These are phyloP conservation scores for Solanum bulbocastanum DNA, from an alignment of 257 asterid genomes.

Conservation along the genomic window DNA sequence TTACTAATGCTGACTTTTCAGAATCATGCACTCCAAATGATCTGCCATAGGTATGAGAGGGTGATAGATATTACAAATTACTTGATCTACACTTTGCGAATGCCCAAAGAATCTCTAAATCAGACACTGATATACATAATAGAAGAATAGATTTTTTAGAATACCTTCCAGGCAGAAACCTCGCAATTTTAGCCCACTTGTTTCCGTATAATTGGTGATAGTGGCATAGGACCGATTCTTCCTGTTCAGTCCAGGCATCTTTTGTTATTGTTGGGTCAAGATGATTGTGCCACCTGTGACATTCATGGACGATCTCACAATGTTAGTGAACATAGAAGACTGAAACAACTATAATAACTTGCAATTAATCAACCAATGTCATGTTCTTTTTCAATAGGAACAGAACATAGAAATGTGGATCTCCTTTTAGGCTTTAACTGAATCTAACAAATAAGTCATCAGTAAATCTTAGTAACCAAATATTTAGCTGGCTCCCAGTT, in stretches of 20 bases:
- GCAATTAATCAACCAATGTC: background rate
- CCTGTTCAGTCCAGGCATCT: conserved; percentile 70
- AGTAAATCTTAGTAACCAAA: background rate
- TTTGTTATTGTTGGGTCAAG: conserved; percentile 63
- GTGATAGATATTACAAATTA: background rate
- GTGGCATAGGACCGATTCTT: conserved; percentile 37
- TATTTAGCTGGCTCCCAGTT: background rate
- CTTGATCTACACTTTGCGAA: background rate
- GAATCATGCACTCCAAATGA: background rate
- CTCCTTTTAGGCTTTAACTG: background rate
- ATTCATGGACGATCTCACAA: conserved; percentile 1
- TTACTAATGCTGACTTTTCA: background rate
- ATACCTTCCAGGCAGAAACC: conserved; percentile 70
- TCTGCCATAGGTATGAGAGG: background rate
- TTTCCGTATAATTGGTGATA: conserved; percentile 59
- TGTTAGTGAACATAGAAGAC: background rate
- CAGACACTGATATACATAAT: background rate
- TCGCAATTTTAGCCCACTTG: conserved; percentile 81
- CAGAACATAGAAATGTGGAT: background rate
- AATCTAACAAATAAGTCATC: background rate
- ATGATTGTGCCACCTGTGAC: conserved; percentile 79
- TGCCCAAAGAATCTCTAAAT: background rate
- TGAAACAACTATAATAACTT: background rate
- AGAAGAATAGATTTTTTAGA: background rate
- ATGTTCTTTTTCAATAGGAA: background rate